Evolutionary conservation across 2,329 filamentous ascomycete species (phyloP), one percentile per base, ranked within the genome.

Genomic region (Penicillium sp.): DNA sequence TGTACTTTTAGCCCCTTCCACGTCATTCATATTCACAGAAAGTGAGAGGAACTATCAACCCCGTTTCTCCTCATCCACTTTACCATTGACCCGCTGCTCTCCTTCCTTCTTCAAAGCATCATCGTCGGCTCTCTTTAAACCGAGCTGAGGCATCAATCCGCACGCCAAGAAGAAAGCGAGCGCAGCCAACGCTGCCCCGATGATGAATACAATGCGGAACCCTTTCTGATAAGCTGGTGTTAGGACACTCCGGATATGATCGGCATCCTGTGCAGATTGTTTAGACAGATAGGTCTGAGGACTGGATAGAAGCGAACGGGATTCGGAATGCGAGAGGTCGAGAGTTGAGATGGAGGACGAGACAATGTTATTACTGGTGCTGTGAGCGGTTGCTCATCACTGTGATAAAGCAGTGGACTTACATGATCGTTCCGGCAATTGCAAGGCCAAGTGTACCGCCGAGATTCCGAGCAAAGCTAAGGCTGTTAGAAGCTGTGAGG

Each of bases 341-440:
- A 68, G 59, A 11, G 50, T 40, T 9, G 56, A 57, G 24, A 65
- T 53, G 0, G 62, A 59, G 1, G 60, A 56, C 4, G 52, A 37
- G 32, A 66, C 34, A 13, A 64, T 31, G 26, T 68, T 67, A 55
- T 66, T 66, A 45, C 63, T 67, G 28, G 22, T 3, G 9, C 2
- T 40, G 32, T 45, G 23, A 46, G 34, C n/a, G n/a, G n/a, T n/a
- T n/a, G n/a, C n/a, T n/a, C n/a, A n/a, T n/a, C n/a, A n/a, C n/a
- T n/a, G n/a, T n/a, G n/a, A n/a, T n/a, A n/a, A n/a, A n/a, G n/a
- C n/a, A n/a, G n/a, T n/a, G n/a, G n/a, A n/a, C 58, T 44, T 60
- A 69, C 66, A 74, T 67, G 40, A 72, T 68, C 13, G 69, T 70
- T 28, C 68, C 69, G 0, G 66, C 59, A 22, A 71, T 60, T 6